Percentiles rank a stretch among this genome's conserved stretches.
Evolutionary conservation across 345 rosid genomes (phyloP).

Genomic region (Murraya paniculata): DNA sequence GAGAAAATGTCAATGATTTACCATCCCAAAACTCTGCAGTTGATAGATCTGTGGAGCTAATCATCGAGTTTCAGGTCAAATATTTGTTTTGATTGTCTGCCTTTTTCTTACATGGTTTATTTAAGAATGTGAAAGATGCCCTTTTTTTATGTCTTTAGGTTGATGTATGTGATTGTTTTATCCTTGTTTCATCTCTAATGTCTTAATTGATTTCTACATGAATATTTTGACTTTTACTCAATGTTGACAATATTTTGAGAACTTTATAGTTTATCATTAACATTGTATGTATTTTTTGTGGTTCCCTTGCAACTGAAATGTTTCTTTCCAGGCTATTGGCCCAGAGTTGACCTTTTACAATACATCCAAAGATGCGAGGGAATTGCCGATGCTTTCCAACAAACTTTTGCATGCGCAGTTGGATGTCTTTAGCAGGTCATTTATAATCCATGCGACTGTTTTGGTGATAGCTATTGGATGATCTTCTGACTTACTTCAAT

Average conservation of each 20-base stretch:
- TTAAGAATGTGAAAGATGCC: neutral
- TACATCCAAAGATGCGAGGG: constrained; percentile 65
- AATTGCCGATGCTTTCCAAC: constrained; percentile 65
- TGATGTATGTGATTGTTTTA: neutral
- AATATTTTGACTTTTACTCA: constrained; percentile 4
- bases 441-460: neutral
- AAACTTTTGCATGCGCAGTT: constrained; percentile 89
- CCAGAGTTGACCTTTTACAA: constrained; percentile 94
- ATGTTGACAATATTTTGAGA: neutral
- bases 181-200: neutral
- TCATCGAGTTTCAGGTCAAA: constrained; percentile 81
- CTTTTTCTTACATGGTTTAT: neutral
- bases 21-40: constrained; percentile 40
- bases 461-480: neutral
- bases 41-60: constrained; percentile 54
- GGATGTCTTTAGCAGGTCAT: constrained; percentile 80
- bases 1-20: constrained; percentile 32
- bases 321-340: constrained; percentile 71
- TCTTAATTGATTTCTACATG: neutral
- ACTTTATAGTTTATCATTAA: neutral
- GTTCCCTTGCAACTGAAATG: constrained; percentile 17
- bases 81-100: neutral
- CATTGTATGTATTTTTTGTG: constrained; percentile 10
- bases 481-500: neutral
- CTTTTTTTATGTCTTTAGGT: neutral